Conservation (phyloP, 176 grass and related monocot genomes). For the Aegilops longissima region DNA sequence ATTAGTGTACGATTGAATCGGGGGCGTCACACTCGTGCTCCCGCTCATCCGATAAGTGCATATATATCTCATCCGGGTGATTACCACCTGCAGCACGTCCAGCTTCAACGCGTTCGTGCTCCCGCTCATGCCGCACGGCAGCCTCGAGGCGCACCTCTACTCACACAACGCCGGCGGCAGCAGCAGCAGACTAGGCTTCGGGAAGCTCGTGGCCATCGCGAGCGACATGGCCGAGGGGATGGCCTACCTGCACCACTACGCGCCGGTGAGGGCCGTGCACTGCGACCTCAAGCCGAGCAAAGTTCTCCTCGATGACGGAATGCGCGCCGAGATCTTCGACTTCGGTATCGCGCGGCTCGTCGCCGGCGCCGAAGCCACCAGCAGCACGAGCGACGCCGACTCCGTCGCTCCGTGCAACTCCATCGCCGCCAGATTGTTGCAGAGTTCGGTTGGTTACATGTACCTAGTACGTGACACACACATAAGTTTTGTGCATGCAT, state of each 20-base stretch:
- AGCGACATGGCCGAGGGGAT: slow-evolving; percentile 81
- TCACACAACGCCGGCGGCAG: not conserved
- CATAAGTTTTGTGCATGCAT: no score
- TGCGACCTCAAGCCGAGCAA: slow-evolving; percentile 95
- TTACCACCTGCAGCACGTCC: no score
- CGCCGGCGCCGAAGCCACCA: slow-evolving; percentile 24
- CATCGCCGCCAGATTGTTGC: slow-evolving; percentile 65
- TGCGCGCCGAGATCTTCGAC: slow-evolving; percentile 80
- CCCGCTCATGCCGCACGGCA: no score
- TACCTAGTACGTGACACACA: no score
- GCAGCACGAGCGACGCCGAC: not conserved
- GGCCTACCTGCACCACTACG: slow-evolving; percentile 89
- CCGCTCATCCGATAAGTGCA: no score
- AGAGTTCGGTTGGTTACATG: not conserved
- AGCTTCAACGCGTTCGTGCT: no score
- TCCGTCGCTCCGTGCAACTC: slow-evolving; percentile 21
- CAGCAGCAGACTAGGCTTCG: slow-evolving; percentile 29
- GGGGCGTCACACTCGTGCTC: no score
- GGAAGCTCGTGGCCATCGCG: slow-evolving; percentile 55
- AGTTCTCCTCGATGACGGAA: slow-evolving; percentile 64
- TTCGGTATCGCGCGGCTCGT: slow-evolving; percentile 77
- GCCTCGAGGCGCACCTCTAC: no score
- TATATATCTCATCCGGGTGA: no score
- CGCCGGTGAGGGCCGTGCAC: slow-evolving; percentile 71
- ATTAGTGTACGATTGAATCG: no score